Conservation (phyloP, 2,329 filamentous ascomycete species). For the Scleromitrula shiraiana region DNA sequence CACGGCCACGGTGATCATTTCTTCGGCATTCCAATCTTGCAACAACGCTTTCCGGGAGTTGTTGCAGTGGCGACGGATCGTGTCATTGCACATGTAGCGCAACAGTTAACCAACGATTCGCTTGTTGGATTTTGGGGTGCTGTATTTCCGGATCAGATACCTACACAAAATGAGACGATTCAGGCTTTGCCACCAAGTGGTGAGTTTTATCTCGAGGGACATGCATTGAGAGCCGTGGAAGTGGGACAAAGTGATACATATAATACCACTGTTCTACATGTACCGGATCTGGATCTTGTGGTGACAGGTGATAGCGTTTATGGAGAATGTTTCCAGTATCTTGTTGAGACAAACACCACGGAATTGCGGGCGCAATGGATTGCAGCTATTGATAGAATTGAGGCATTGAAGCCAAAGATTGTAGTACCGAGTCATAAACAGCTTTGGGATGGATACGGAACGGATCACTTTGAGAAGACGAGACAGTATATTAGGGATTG, state of each 20-base stretch:
- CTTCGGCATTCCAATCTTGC: constrained; percentile 29
- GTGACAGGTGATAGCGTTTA: constrained; percentile 33
- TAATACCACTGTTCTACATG: constrained; percentile 26
- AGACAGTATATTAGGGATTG: constrained; percentile 23
- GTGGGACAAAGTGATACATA: constrained; percentile 28
- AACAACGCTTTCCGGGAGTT: constrained; percentile 27
- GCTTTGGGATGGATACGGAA: constrained; percentile 19
- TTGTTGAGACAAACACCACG: constrained; percentile 28
- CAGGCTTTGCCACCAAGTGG: background rate
- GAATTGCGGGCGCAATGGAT: constrained; percentile 27
- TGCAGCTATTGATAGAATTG: constrained; percentile 27
- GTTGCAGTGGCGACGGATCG: background rate
- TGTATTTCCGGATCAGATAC: background rate
- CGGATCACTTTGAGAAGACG: constrained; percentile 20
- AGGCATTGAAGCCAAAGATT: constrained; percentile 23
- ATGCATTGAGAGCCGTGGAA: constrained; percentile 15
- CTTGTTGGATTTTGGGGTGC: constrained; percentile 1
- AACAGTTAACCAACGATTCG: background rate
- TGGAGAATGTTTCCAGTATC: constrained; percentile 28
- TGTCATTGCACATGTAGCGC: background rate
- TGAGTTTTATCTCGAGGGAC: background rate
- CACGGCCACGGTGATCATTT: constrained; percentile 36
- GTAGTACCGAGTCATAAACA: constrained; percentile 29
- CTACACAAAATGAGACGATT: background rate
- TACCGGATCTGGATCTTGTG: constrained; percentile 26